Base-by-base conservation (phyloP, 148 eudicot genomes). In the Agrostemma githago region DNA sequence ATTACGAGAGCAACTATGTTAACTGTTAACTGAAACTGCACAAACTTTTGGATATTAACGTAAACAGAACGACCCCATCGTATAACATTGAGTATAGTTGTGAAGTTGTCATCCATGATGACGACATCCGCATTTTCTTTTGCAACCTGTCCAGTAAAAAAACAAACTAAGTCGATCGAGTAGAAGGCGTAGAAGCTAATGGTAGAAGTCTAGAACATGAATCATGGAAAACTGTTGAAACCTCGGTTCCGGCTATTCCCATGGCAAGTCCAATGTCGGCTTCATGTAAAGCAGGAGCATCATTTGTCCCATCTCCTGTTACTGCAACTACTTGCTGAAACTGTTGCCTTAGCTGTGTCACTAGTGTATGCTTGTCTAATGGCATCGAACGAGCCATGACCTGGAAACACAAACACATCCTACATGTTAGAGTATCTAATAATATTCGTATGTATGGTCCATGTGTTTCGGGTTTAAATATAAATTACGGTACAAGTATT, bases 191-290 rank as follows among this genome's bases (percentile, higher is more conserved):
- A 62, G 8, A 71, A 3, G 21, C n/a, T 53, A 51, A 26, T 26
- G 34, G 34, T 16, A 59, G 37, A 19, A 53, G 14, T 60, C 34
- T 20, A 2, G 21, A 62, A 66, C 8, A 26, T 38, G 26, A 57
- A 64, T 8, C 6, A 17, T 56, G 59, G 37, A 39, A 48, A 42
- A 39, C 1, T 5, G 37, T 40, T 78, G 82, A 14, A 72, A 90
- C 96, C 90, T 90, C 96, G 10, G 96, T 90, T 78, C 96, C 96
- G 15, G 87, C 86, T 42, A 92, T 85, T 16, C 97, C 97, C 97
- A 92, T 92, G 54, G 97, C 89, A 72, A 92, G 86, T 78, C 97
- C 97, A 74, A 92, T 89, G 73, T 92, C 97, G 8, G 97, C 86
- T 80, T 92, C 97, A 73, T 91, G 88, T 78, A 91, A 75, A 51